phyloP scores from a whole-genome alignment of 1,139 yeast species.

The Schizosaccharomyces versatilis region DNA sequence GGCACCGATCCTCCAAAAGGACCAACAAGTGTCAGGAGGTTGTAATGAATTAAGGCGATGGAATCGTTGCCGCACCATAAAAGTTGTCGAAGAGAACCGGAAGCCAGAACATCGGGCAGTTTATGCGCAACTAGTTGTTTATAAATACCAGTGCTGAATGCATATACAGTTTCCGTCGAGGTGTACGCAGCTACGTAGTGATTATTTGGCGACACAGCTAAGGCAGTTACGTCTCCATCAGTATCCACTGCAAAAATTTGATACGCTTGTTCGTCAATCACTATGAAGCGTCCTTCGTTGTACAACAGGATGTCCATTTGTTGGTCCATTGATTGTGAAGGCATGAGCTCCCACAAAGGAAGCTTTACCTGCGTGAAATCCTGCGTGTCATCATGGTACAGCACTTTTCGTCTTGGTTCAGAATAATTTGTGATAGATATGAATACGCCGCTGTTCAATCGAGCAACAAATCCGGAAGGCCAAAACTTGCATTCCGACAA shows the following conservation, averaged over 20 bases:
- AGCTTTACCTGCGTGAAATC: constrained; percentile 11
- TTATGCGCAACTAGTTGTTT: constrained; percentile 30
- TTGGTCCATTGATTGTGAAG: constrained; percentile 18
- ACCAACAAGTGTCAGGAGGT: constrained; percentile 48
- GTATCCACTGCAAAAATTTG: constrained; percentile 20
- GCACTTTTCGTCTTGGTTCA: constrained; percentile 16
- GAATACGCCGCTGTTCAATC: constrained; percentile 19
- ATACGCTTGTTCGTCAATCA: constrained; percentile 16
- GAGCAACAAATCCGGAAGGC: constrained; percentile 23
- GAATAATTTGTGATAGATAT: constrained; percentile 19
- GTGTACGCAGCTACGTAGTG: constrained; percentile 39
- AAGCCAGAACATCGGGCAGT: constrained; percentile 17
- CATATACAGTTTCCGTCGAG: constrained; percentile 27
- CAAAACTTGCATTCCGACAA: constrained; percentile 22
- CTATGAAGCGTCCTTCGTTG: constrained; percentile 14
- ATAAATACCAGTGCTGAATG: constrained; percentile 31
- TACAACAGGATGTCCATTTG: constrained; percentile 20
- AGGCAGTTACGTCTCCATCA: constrained; percentile 36
- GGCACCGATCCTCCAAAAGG: constrained; percentile 40
- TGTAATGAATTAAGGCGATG: constrained; percentile 35
- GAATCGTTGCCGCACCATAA: constrained; percentile 83
- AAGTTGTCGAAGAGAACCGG: constrained; percentile 23
- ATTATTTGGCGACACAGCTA: constrained; percentile 39
- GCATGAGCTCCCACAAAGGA: constrained; percentile 19
- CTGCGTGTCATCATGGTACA: constrained; percentile 10